Conservation (phyloP, 176 grass and related monocot genomes). For the Phyllostachys edulis region DNA sequence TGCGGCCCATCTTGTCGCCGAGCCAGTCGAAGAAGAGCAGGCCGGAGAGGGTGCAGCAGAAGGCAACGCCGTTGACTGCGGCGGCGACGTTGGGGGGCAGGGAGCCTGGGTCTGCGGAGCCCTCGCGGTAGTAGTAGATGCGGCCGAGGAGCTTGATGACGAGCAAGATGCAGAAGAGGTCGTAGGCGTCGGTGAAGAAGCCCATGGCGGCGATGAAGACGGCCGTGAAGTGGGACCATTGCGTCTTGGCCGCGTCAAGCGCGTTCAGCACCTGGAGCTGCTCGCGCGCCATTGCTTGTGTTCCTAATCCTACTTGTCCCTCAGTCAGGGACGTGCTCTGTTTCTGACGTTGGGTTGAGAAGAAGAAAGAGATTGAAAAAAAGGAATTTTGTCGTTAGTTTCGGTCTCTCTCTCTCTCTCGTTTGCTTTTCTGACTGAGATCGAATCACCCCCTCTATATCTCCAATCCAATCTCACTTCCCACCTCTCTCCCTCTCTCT, state of each 20-base stretch:
- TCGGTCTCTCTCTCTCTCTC: no score
- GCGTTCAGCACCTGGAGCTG: slow-evolving; percentile 41
- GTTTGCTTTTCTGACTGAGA: no score
- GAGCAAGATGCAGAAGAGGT: slow-evolving; percentile 65
- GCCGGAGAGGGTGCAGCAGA: slow-evolving; percentile 60
- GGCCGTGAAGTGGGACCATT: slow-evolving; percentile 68
- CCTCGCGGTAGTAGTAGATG: slow-evolving; percentile 44
- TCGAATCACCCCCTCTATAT: no score
- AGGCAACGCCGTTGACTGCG: slow-evolving; percentile 65
- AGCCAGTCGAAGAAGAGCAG: slow-evolving; percentile 85
- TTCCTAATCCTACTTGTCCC: no score
- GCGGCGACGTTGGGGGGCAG: slow-evolving; percentile 60
- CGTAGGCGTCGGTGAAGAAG: slow-evolving; percentile 82
- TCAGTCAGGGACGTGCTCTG: no score
- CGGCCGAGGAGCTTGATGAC: slow-evolving; percentile 60
- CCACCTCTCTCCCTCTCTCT: no score
- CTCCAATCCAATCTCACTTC: no score
- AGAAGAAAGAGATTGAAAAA: no score
- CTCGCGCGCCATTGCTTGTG: not conserved
- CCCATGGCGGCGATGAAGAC: slow-evolving; percentile 64
- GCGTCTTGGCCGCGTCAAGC: slow-evolving; percentile 54
- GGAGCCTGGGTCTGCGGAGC: slow-evolving; percentile 21
- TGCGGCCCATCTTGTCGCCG: slow-evolving; percentile 73
- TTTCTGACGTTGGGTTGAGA: no score
- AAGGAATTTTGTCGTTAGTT: no score